Percentiles rank a stretch among this genome's conserved stretches.
Evolutionary conservation across 306 rosid genomes (phyloP).

Genomic region (Dalbergia oliveri): DNA sequence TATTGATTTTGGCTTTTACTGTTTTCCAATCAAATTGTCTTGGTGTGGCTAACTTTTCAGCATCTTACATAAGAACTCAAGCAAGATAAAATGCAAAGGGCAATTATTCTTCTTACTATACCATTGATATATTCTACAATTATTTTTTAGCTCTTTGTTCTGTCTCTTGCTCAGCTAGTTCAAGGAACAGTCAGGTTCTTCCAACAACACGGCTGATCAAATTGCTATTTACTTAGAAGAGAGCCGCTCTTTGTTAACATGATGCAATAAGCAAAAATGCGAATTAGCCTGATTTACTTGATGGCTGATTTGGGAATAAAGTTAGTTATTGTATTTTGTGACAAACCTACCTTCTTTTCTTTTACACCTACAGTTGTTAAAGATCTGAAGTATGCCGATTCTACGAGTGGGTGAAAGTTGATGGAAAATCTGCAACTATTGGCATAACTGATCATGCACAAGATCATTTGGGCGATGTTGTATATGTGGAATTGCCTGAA

Average conservation of each 20-base stretch:
- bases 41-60: neutral
- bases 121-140: neutral
- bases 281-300: slow-evolving; percentile 16
- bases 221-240: neutral
- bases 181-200: neutral
- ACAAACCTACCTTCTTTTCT: slow-evolving; percentile 25
- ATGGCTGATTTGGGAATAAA: slow-evolving; percentile 18
- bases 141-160: neutral
- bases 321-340: slow-evolving; percentile 24
- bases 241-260: slow-evolving; percentile 15
- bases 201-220: neutral
- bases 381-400: slow-evolving; percentile 77
- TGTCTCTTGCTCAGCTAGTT: neutral
- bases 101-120: neutral
- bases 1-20: neutral
- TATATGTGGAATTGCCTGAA: slow-evolving; percentile 89
- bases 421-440: slow-evolving; percentile 77
- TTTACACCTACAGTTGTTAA: slow-evolving; percentile 69
- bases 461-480: slow-evolving; percentile 97
- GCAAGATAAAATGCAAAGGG: slow-evolving; percentile 7
- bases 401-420: slow-evolving; percentile 93
- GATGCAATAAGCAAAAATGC: slow-evolving; percentile 1
- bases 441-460: slow-evolving; percentile 97
- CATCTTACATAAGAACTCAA: neutral
- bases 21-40: neutral